A percentile compares a stretch with the other conserved stretches of the same genome.
Evolutionary conservation across 1,284 basidiomycete species (phyloP).

Genomic region (Cryptococcus depauperatus): DNA sequence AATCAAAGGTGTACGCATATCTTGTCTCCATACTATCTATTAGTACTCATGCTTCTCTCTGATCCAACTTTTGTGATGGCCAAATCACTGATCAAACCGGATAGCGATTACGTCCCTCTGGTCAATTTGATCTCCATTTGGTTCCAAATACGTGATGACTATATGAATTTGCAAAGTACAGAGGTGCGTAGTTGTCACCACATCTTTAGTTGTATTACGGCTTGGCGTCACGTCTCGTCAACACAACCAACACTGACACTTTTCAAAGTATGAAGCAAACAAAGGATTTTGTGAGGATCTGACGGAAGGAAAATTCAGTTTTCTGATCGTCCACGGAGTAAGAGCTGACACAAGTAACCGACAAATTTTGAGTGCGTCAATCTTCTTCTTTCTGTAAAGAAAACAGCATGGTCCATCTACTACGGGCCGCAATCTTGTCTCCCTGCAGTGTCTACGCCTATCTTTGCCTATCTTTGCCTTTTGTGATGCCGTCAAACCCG

Average conservation of each 20-base stretch:
- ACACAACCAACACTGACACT: neutral
- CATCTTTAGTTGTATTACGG: neutral
- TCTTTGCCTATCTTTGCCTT: no score
- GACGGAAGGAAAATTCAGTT: slow-evolving; percentile 93
- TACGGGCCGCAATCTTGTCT: no score
- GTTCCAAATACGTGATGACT: slow-evolving; percentile 96
- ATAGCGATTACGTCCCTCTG: slow-evolving; percentile 79
- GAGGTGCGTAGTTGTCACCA: slow-evolving; percentile 50
- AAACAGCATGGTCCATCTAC: no score
- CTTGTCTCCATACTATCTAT: no score
- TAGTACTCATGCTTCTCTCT: neutral
- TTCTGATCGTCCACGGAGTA: slow-evolving; percentile 84
- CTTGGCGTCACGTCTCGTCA: no score
- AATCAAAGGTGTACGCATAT: slow-evolving; percentile 53
- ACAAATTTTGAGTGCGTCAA: slow-evolving; percentile 66
- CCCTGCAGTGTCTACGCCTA: no score
- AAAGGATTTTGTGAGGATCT: slow-evolving; percentile 94
- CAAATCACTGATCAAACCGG: no score
- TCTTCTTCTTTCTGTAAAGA: neutral
- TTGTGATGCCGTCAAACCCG: no score
- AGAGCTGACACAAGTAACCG: slow-evolving; percentile 64
- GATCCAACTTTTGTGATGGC: neutral
- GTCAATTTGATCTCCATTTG: slow-evolving; percentile 90
- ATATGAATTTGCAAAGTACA: slow-evolving; percentile 85
- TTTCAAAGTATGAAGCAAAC: slow-evolving; percentile 67